Conservation (phyloP, 257 asterid species). For the Solanum chilense region DNA sequence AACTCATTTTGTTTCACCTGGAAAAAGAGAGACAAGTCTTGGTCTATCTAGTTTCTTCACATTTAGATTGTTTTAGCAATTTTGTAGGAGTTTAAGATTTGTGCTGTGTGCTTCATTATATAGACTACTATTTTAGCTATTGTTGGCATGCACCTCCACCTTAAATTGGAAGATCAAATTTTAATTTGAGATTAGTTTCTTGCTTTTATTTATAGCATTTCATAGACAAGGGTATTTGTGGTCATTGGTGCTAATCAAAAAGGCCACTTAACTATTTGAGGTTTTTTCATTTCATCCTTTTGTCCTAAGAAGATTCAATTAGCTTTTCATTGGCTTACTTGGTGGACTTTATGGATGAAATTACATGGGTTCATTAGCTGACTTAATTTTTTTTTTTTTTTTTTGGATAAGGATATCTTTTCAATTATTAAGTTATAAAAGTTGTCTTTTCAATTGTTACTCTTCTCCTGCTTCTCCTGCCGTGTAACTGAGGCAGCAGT, state of each 20-base stretch:
- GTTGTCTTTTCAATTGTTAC: not conserved
- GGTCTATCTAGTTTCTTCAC: not conserved
- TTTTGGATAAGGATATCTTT: not conserved
- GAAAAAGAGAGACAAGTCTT: not conserved
- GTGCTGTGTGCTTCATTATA: not conserved
- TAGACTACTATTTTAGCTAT: not conserved
- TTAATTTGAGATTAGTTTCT: not conserved
- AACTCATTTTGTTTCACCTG: not conserved
- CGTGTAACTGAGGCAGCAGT: not conserved
- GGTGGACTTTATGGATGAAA: not conserved
- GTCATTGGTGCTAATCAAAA: not conserved
- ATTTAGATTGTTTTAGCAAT: not conserved
- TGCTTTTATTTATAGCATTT: not conserved
- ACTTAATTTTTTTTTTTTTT: not conserved
- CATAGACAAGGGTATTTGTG: not conserved
- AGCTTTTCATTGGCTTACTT: not conserved
- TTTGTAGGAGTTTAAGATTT: not conserved
- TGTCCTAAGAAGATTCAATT: not conserved
- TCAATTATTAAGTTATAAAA: not conserved
- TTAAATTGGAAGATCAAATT: not conserved
- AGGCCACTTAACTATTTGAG: not conserved
- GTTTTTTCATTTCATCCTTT: not conserved
- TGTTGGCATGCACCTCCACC: not conserved
- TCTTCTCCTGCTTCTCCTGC: not conserved
- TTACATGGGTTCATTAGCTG: not conserved